These are phyloP conservation scores for Serendipita sp. DNA, from an alignment of 768 basidiomycete species.

Conservation along the genomic window DNA sequence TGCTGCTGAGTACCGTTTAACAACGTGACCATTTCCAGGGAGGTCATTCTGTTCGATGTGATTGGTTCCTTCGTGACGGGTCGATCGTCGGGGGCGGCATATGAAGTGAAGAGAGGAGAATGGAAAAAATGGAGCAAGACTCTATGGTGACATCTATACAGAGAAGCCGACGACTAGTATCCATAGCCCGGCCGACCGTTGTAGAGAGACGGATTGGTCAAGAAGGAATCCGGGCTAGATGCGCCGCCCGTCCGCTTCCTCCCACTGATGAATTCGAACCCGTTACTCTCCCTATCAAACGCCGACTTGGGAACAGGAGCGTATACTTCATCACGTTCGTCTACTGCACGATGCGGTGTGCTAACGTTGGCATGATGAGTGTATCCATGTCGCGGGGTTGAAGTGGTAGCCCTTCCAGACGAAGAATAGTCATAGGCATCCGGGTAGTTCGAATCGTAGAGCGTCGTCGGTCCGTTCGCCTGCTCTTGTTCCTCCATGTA, in stretches of 20 bases:
- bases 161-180: neutral
- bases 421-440: neutral
- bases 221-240: neutral
- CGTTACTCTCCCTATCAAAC: neutral
- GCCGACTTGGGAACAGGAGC: neutral
- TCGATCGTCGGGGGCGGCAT: too few relatives aligned
- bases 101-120: too few relatives aligned
- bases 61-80: too few relatives aligned
- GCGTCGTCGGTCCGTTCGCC: neutral
- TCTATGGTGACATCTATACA: neutral
- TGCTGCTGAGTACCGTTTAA: too few relatives aligned
- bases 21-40: too few relatives aligned
- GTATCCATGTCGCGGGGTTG: neutral
- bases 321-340: neutral
- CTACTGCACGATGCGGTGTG: neutral
- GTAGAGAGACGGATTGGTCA: neutral
- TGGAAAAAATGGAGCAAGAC: too few relatives aligned
- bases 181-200: neutral
- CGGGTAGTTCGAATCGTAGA: neutral
- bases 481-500: neutral
- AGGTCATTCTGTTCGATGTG: too few relatives aligned
- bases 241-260: neutral
- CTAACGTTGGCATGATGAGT: neutral
- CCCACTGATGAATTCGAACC: conserved; percentile 2
- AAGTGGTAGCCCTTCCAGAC: neutral